These are phyloP conservation scores for Alisma plantagoaquatica DNA, from an alignment of 106 monocot genomes.

Conservation along the genomic window DNA sequence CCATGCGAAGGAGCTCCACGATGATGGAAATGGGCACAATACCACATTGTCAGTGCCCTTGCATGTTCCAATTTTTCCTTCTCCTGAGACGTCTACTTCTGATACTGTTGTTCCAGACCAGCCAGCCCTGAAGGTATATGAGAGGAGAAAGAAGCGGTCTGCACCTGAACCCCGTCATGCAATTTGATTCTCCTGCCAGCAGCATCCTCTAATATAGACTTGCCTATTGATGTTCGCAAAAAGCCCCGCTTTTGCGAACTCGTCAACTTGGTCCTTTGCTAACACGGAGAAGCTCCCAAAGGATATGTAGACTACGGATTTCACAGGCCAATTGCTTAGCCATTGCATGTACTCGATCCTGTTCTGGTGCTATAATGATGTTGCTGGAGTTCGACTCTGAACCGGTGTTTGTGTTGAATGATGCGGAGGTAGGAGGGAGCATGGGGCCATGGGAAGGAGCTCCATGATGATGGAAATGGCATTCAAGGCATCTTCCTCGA, in stretches of 20 bases:
- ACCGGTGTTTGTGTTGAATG: not conserved
- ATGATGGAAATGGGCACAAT: too few relatives aligned
- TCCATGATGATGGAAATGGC: constrained; percentile 9
- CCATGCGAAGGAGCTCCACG: constrained; percentile 38
- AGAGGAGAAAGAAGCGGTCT: too few relatives aligned
- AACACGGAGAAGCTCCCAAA: constrained; percentile 44
- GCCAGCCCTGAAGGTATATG: too few relatives aligned
- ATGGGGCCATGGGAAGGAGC: constrained; percentile 39
- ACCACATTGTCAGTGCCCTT: too few relatives aligned
- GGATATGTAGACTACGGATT: constrained; percentile 61
- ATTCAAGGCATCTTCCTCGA: constrained; percentile 20
- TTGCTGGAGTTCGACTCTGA: not conserved
- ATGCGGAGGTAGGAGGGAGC: constrained; percentile 3
- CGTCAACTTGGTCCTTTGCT: constrained; percentile 25
- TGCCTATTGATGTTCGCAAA: too few relatives aligned
- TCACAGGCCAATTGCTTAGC: constrained; percentile 26
- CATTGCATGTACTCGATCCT: constrained; percentile 21
- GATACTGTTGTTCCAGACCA: too few relatives aligned
- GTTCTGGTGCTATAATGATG: constrained; percentile 6
- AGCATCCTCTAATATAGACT: too few relatives aligned
- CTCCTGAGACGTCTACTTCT: too few relatives aligned
- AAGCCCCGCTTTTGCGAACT: constrained; percentile 27
- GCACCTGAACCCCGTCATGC: too few relatives aligned
- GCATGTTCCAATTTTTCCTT: too few relatives aligned
- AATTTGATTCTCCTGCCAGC: too few relatives aligned